Percentiles rank a stretch among this genome's conserved stretches.
Evolutionary conservation across 129 eudicot species (phyloP).

Genomic region (Tagetes erecta): DNA sequence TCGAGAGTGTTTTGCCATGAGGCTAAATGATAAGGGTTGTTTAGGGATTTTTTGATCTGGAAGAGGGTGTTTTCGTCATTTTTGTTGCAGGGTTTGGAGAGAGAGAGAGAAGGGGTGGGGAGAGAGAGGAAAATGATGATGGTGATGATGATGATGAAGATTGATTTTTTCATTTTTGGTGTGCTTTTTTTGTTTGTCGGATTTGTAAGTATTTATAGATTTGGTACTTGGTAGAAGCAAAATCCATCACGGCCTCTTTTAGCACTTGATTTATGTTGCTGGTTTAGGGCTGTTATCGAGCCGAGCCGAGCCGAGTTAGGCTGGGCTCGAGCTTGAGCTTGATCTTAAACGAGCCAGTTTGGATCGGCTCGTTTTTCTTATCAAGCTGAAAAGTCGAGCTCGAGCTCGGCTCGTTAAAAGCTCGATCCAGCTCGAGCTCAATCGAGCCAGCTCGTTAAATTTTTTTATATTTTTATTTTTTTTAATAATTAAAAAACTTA

Average conservation of each 20-base stretch:
- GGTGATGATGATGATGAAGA: constrained; percentile 14
- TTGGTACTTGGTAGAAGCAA: not conserved
- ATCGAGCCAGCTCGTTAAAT: too few relatives aligned
- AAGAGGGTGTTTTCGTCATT: constrained; percentile 57
- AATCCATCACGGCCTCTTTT: not conserved
- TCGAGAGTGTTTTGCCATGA: constrained; percentile 47
- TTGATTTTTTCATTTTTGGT: not conserved
- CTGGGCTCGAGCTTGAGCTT: too few relatives aligned
- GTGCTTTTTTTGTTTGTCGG: not conserved
- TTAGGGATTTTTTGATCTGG: constrained; percentile 40
- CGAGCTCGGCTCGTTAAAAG: too few relatives aligned
- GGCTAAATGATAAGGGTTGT: constrained; percentile 46
- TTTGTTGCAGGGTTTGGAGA: constrained; percentile 48
- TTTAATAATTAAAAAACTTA: too few relatives aligned
- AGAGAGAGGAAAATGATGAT: constrained; percentile 20
- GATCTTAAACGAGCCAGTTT: too few relatives aligned
- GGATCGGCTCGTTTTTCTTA: too few relatives aligned
- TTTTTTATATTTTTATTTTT: too few relatives aligned
- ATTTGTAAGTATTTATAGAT: constrained; percentile 4
- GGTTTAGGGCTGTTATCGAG: too few relatives aligned
- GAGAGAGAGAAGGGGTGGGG: constrained; percentile 24
- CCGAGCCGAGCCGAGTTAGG: too few relatives aligned
- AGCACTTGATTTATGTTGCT: too few relatives aligned
- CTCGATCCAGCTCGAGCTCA: too few relatives aligned
- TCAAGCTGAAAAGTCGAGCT: too few relatives aligned